Conservation (phyloP, 73 alveolate species). For the Paramecium biaurelia region DNA sequence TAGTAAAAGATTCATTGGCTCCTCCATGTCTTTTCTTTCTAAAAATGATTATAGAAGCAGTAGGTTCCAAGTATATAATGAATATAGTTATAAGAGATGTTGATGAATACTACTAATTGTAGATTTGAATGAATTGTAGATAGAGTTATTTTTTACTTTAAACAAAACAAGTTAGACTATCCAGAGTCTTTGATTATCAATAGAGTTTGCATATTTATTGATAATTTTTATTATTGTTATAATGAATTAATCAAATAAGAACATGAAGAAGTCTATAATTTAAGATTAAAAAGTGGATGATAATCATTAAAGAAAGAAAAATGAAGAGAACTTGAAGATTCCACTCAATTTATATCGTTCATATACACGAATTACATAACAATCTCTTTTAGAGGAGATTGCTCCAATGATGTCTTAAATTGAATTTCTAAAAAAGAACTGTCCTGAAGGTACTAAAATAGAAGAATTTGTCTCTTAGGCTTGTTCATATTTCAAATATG, state of each 20-base stretch:
- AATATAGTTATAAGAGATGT: not conserved
- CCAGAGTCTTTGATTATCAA: not conserved
- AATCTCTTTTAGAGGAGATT: slow-evolving; percentile 21
- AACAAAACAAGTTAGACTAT: not conserved
- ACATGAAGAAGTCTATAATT: not conserved
- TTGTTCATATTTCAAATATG: not conserved
- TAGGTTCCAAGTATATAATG: not conserved
- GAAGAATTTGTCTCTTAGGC: not conserved
- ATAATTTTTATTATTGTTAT: not conserved
- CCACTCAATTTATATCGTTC: not conserved
- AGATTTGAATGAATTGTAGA: too few species aligned
- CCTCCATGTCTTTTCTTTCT: too few species aligned
- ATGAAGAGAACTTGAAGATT: not conserved
- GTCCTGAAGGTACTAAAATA: slow-evolving; percentile 7
- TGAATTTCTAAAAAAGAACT: slow-evolving; percentile 20
- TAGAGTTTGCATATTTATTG: not conserved
- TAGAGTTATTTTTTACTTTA: too few species aligned
- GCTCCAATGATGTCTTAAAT: not conserved
- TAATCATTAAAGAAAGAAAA: not conserved
- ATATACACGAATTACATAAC: not conserved
- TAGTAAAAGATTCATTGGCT: too few species aligned
- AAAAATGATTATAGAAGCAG: not conserved
- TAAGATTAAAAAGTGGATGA: not conserved
- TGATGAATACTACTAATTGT: not conserved
- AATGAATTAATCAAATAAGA: not conserved